A percentile compares a stretch with the other conserved stretches of the same genome.
Conservation (phyloP, 1,139 yeast species). For the Saccharomyces pastorianus region DNA sequence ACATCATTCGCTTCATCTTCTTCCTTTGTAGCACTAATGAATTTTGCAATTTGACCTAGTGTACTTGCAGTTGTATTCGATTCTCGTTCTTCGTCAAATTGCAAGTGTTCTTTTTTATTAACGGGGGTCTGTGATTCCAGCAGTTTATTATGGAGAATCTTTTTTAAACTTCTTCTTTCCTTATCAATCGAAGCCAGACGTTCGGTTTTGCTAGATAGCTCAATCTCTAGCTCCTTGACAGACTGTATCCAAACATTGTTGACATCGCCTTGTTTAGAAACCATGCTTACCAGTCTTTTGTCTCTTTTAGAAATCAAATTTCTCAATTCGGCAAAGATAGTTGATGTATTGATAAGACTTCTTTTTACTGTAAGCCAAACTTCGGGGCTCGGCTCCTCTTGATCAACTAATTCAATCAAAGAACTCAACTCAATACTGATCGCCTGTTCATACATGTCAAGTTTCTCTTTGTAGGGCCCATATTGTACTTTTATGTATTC, state of each 20-base stretch:
- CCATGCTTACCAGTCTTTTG: slow-evolving; percentile 39
- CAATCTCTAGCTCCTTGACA: slow-evolving; percentile 74
- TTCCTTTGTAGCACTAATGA: slow-evolving; percentile 40
- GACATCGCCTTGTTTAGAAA: slow-evolving; percentile 71
- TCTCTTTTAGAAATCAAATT: slow-evolving; percentile 30
- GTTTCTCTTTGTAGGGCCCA: slow-evolving; percentile 37
- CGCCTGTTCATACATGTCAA: slow-evolving; percentile 47
- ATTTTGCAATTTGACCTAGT: slow-evolving; percentile 38
- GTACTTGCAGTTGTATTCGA: slow-evolving; percentile 4
- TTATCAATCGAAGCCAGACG: slow-evolving; percentile 64
- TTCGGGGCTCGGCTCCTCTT: slow-evolving; percentile 18
- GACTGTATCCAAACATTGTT: slow-evolving; percentile 88
- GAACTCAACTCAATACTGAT: slow-evolving; percentile 53
- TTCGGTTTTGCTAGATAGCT: slow-evolving; percentile 67
- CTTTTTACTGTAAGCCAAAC: slow-evolving; percentile 27
- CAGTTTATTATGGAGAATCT: slow-evolving; percentile 38
- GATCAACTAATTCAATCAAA: slow-evolving; percentile 47
- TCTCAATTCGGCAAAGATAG: slow-evolving; percentile 28
- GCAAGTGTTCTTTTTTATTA: neutral
- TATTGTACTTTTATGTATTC: slow-evolving; percentile 31
- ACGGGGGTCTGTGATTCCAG: slow-evolving; percentile 7
- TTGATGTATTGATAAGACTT: slow-evolving; percentile 28
- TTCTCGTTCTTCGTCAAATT: slow-evolving; percentile 1
- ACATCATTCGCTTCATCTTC: slow-evolving; percentile 50
- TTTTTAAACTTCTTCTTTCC: slow-evolving; percentile 61